These are phyloP conservation scores for Ganoderma sp. DNA, from an alignment of 1,284 basidiomycete genomes.

Conservation along the genomic window DNA sequence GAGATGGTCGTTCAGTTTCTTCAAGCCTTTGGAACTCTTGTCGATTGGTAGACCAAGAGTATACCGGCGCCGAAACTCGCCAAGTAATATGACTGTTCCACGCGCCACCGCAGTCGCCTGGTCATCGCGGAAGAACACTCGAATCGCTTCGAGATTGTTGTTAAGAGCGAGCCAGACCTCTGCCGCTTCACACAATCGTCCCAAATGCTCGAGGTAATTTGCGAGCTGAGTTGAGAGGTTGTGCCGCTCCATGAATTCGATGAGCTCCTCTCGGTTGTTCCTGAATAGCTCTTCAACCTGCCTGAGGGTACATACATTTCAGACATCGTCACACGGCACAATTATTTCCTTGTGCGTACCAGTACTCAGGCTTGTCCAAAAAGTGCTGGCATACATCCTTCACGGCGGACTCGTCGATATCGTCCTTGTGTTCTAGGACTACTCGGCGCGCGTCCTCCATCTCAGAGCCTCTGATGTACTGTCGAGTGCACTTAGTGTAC, in stretches of 20 bases:
- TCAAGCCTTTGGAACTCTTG: not conserved
- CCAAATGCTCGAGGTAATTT: slow-evolving; percentile 50
- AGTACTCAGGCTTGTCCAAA: not conserved
- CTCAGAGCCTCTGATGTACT: slow-evolving; percentile 32
- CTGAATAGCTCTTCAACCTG: slow-evolving; percentile 50
- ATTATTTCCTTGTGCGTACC: not conserved
- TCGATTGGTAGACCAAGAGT: not conserved
- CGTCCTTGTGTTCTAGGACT: not conserved
- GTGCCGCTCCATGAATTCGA: slow-evolving; percentile 56
- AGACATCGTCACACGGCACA: not conserved
- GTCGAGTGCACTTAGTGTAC: slow-evolving; percentile 44
- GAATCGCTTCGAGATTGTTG: slow-evolving; percentile 52
- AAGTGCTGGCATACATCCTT: not conserved
- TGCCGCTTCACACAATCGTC: slow-evolving; percentile 56
- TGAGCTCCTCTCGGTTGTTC: slow-evolving; percentile 48
- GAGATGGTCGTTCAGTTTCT: not conserved
- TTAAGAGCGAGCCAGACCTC: slow-evolving; percentile 58
- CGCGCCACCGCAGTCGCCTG: slow-evolving; percentile 35
- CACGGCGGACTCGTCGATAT: not conserved
- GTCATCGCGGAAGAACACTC: slow-evolving; percentile 43
- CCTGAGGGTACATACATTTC: not conserved
- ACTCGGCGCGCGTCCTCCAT: not conserved
- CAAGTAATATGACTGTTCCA: slow-evolving; percentile 26
- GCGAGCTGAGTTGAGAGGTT: slow-evolving; percentile 56
- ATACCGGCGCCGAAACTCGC: slow-evolving; percentile 29